Percentiles rank a stretch among this genome's conserved stretches.
Evolutionary conservation across 2,329 filamentous ascomycete species (phyloP).

Genomic region (Exophiala aquamarina): DNA sequence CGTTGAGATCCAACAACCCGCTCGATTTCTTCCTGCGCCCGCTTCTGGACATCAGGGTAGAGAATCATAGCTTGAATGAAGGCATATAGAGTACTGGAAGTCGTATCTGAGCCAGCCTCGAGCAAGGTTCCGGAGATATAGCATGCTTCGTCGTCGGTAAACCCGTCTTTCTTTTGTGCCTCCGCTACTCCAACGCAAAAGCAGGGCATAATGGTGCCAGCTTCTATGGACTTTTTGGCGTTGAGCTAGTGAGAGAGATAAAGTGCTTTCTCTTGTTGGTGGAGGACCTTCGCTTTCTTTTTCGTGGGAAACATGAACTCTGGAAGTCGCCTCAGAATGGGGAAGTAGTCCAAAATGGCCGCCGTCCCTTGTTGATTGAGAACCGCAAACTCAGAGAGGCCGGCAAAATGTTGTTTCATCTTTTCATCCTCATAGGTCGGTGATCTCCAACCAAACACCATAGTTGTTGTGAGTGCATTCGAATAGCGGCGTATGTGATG

Average conservation of each 20-base stretch:
- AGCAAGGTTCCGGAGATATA: constrained; percentile 41
- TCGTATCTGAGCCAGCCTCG: constrained; percentile 47
- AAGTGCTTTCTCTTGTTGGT: constrained; percentile 16
- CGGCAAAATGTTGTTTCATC: constrained; percentile 3
- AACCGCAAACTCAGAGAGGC: too few relatives aligned
- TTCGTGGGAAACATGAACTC: constrained; percentile 16
- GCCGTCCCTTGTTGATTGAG: constrained; percentile 14
- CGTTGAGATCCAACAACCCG: constrained; percentile 49
- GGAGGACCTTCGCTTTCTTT: constrained; percentile 13
- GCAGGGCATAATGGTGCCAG: constrained; percentile 10
- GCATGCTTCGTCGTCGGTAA: constrained; percentile 21
- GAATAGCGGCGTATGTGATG: constrained; percentile 19
- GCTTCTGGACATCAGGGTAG: constrained; percentile 46
- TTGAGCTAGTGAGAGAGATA: constrained; percentile 5
- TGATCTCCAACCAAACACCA: constrained; percentile 23
- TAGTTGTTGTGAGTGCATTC: constrained; percentile 17
- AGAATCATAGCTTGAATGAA: constrained; percentile 53
- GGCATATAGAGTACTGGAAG: constrained; percentile 40
- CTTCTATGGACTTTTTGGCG: not conserved
- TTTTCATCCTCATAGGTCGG: constrained; percentile 9
- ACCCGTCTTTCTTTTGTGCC: constrained; percentile 19
- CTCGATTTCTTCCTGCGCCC: constrained; percentile 52
- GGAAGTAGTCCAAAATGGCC: constrained; percentile 20
- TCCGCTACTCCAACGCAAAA: constrained; percentile 23
- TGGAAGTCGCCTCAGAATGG: constrained; percentile 20